Evolutionary conservation across 352 stramenopile genomes (phyloP), one percentile per base, ranked within the genome.

Genomic region (Globisporangium nunn): DNA sequence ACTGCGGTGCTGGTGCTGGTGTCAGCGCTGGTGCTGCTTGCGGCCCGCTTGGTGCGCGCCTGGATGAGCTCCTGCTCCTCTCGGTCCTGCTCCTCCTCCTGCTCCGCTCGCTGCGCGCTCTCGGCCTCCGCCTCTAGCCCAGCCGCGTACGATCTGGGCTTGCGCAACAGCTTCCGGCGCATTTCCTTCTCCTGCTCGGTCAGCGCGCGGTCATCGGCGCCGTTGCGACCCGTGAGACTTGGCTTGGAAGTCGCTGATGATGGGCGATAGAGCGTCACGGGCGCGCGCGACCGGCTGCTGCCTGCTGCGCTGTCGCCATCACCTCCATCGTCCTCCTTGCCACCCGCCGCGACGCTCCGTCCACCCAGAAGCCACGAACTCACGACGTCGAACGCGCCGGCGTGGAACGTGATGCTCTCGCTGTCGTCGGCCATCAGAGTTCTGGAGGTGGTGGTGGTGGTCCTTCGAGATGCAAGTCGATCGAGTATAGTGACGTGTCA

Each of bases 91-190:
- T 63, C 46, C 44, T 70, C 63, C 10, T 71, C 61, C 39, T 80
- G 56, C 44, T 60, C 31, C 47, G 68, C 62, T 23, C 64, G 60
- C 12, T 29, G n/a, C 15, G 50, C 66, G 33, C 59, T 67, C 35
- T 61, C 69, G 2, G 58, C 61, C 7, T 82, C 68, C 6, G 74
- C 66, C 50, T 82, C 68, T 6, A 54, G 52, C 7, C 58, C 53
- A 11, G 48, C 41, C 5, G 47, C 59, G n/a, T 72, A 73, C n/a
- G 62, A 63, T 1, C 67, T 66, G 6, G 70, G 67, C 31, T 88
- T 87, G 31, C 74, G 74, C 64, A 88, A 58, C 23, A 89, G 31
- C 55, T 91, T 91, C 41, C 72, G 76, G 65, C 83, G 87, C 73
- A 88, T 86, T 57, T 83, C 71, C 8, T 79, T 70, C 66, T 91